Conservation (phyloP, 176 grass and related monocot species). For the Paspalum notatum region DNA sequence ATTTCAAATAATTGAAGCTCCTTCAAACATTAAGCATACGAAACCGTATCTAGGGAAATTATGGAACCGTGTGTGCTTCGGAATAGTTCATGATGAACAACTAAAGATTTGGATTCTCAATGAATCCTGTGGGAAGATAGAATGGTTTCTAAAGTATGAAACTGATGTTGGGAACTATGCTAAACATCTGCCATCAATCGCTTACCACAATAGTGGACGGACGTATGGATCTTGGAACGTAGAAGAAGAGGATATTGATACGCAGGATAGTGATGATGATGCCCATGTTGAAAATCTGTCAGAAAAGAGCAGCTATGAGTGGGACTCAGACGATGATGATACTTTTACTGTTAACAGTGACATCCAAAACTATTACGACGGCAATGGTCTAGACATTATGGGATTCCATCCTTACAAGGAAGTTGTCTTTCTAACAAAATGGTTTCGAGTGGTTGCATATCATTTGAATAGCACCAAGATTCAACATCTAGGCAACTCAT, state of each 20-base stretch:
- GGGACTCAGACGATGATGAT: constrained; percentile 29
- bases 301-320: neutral
- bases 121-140: neutral
- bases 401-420: constrained; percentile 36
- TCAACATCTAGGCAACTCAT: constrained; percentile 5
- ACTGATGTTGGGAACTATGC: neutral
- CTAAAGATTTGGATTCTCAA: constrained; percentile 10
- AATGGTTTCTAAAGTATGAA: neutral
- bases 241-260: neutral
- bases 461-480: constrained; percentile 20
- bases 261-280: neutral
- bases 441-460: neutral
- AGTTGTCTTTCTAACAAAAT: neutral
- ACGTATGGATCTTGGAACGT: neutral
- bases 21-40: neutral
- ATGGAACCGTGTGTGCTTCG: neutral
- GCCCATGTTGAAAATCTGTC: neutral
- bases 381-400: neutral
- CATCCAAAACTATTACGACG: neutral
- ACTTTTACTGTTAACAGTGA: neutral
- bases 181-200: neutral
- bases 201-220: neutral
- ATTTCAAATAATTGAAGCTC: neutral
- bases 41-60: neutral
- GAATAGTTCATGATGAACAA: neutral